phyloP scores from a whole-genome alignment of 306 rosid genomes.

The Geum urbanum region DNA sequence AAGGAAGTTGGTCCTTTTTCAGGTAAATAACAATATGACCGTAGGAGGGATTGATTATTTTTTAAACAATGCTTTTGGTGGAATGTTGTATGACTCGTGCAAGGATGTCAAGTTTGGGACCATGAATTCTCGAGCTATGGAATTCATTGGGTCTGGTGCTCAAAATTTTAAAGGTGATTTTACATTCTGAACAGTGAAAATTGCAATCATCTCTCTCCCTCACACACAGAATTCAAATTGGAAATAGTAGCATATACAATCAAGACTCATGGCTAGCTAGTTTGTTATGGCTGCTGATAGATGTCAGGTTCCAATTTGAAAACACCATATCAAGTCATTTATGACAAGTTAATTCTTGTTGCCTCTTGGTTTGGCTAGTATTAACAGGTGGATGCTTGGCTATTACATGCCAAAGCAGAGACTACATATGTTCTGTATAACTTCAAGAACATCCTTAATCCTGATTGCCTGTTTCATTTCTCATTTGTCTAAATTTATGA shows the following conservation, averaged over 20 bases:
- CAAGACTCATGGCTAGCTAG: background rate
- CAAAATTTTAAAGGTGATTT: conserved; percentile 67
- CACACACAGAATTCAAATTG: background rate
- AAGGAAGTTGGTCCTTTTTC: conserved; percentile 29
- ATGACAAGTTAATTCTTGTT: background rate
- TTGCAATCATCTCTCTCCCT: conserved; percentile 14
- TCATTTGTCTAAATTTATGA: conserved; percentile 15
- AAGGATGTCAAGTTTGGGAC: conserved; percentile 95
- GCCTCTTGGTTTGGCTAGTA: background rate
- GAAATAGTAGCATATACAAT: conserved; percentile 3
- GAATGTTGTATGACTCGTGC: conserved; percentile 89
- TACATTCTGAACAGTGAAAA: conserved; percentile 29
- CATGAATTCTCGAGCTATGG: conserved; percentile 73
- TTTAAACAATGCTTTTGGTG: conserved; percentile 77
- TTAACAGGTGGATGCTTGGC: background rate
- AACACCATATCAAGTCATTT: background rate
- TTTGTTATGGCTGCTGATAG: background rate
- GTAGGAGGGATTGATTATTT: conserved; percentile 83
- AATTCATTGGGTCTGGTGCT: conserved; percentile 87
- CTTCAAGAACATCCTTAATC: background rate
- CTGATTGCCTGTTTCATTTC: background rate
- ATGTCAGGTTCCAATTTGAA: background rate
- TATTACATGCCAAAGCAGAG: background rate
- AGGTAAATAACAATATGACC: conserved; percentile 70
- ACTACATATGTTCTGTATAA: background rate